Evolutionary conservation across 768 basidiomycete genomes (phyloP).

Genomic region (Rhizopogon roseolus): DNA sequence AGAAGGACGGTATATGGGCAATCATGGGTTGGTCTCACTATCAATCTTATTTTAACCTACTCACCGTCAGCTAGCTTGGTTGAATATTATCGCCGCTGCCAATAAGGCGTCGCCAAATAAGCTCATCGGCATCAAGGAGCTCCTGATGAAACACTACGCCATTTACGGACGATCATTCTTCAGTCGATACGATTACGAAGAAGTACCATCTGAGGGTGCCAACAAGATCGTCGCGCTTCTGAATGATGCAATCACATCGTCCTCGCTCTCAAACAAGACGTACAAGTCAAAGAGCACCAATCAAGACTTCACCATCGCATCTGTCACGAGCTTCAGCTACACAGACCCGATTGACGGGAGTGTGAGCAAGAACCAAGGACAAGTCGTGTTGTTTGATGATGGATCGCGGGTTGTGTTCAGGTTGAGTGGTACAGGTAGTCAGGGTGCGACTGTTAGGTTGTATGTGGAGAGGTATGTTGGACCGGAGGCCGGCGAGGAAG

Average conservation of each 20-base stretch:
- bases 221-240: constrained; percentile 78
- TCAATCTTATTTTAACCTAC: constrained; percentile 3
- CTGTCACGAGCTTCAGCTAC: constrained; percentile 88
- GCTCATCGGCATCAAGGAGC: constrained; percentile 85
- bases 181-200: constrained; percentile 99
- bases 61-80: constrained; percentile 64
- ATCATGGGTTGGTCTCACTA: constrained; percentile 64
- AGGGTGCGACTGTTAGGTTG: constrained; percentile 93
- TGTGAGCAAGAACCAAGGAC: constrained; percentile 92
- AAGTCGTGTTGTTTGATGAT: constrained; percentile 87
- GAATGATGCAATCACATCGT: constrained; percentile 61
- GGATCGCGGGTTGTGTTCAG: constrained; percentile 95
- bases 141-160: constrained; percentile 82
- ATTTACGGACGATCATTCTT: constrained; percentile 98
- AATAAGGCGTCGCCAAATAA: constrained; percentile 71
- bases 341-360: constrained; percentile 97
- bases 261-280: constrained; percentile 62
- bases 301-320: constrained; percentile 71
- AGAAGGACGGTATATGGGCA: constrained; percentile 99
- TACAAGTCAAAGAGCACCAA: constrained; percentile 65
- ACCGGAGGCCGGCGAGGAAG: constrained; percentile 60
- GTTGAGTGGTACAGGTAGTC: constrained; percentile 92
- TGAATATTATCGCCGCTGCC: constrained; percentile 93
- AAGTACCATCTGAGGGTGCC: constrained; percentile 89
- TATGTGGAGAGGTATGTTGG: constrained; percentile 93